These are phyloP conservation scores for Lactifluus volemus DNA, from an alignment of 768 basidiomycete species.

Conservation along the genomic window DNA sequence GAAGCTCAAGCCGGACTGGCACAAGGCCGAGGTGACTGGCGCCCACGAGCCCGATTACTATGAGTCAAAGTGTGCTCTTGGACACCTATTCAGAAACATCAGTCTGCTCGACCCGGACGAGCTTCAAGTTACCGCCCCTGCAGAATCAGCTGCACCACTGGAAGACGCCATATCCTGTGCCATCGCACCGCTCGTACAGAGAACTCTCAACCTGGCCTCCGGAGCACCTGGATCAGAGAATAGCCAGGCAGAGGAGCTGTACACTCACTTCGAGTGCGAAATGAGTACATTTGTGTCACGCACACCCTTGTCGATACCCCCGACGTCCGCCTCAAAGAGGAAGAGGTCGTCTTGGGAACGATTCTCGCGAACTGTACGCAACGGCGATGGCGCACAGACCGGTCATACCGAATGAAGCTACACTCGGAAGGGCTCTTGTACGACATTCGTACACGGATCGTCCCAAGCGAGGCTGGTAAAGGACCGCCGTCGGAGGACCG, in stretches of 20 bases:
- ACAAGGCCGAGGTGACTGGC: background rate
- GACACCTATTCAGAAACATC: conserved; percentile 31
- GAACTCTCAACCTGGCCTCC: background rate
- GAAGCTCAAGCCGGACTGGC: background rate
- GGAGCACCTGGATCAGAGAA: background rate
- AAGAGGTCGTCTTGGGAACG: background rate
- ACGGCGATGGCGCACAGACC: background rate
- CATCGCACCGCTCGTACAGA: background rate
- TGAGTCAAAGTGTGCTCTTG: background rate
- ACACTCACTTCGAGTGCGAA: background rate
- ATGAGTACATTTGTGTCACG: background rate
- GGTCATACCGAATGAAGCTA: background rate
- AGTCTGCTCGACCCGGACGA: conserved; percentile 33
- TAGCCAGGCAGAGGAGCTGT: background rate
- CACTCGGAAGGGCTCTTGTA: background rate
- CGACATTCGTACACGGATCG: background rate
- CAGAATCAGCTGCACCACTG: background rate
- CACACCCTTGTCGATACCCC: background rate
- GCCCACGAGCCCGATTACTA: background rate
- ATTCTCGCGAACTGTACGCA: background rate
- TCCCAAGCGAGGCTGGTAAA: background rate
- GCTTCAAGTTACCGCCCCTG: background rate
- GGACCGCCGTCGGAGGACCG: background rate
- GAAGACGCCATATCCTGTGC: background rate
- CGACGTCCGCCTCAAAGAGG: background rate